Conservation (phyloP, 1,139 yeast species). For the Suhomyces kunorum region DNA sequence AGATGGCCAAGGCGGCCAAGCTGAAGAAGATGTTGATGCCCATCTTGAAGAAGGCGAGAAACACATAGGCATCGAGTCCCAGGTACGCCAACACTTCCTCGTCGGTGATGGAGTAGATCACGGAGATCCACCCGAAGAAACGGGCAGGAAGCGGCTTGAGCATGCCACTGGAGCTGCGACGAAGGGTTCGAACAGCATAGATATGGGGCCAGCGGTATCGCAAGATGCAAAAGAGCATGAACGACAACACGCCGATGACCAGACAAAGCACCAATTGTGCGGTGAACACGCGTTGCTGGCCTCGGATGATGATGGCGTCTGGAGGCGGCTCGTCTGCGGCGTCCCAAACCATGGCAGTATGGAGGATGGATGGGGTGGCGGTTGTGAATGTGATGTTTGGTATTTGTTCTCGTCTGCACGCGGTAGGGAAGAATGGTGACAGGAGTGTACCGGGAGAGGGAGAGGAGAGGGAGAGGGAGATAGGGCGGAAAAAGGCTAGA, state of each 20-base stretch:
- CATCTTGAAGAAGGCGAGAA: conserved; percentile 47
- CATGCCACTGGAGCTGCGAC: conserved; percentile 29
- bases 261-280: conserved; percentile 44
- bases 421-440: too few relatives aligned
- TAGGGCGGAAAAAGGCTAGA: too few relatives aligned
- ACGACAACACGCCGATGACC: conserved; percentile 38
- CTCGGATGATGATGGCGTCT: conserved; percentile 33
- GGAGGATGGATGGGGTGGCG: background rate
- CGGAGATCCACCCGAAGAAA: conserved; percentile 45
- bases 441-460: too few relatives aligned
- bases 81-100: conserved; percentile 44
- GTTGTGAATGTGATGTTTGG: background rate
- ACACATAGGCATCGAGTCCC: conserved; percentile 51
- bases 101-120: conserved; percentile 38
- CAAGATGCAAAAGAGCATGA: conserved; percentile 42
- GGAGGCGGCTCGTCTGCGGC: conserved; percentile 21
- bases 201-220: conserved; percentile 53
- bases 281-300: conserved; percentile 48
- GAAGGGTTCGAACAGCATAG: conserved; percentile 49
- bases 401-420: conserved; percentile 1
- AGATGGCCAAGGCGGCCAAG: conserved; percentile 40
- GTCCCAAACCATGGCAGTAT: conserved; percentile 5
- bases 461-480: too few relatives aligned
- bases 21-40: conserved; percentile 43
- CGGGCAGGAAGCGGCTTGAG: conserved; percentile 40